Evolutionary conservation across 2,329 filamentous ascomycete genomes (phyloP), one percentile per base, ranked within the genome.

Genomic region (Verticillium klebahnii): DNA sequence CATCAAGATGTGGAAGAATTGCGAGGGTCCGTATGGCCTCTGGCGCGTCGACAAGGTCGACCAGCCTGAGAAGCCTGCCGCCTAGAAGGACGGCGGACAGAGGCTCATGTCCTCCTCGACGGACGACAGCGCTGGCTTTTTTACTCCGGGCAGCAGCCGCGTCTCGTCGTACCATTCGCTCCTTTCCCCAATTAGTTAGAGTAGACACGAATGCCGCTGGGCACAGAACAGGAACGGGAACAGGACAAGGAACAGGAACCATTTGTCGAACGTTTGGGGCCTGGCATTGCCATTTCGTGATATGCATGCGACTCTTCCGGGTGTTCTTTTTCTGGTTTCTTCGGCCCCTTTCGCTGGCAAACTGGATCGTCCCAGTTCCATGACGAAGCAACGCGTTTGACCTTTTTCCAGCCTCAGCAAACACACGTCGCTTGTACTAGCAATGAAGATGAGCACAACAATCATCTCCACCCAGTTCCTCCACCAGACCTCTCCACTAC

Each of bases 1-100:
- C 0, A 96, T 99, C 75, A 99, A 99, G 78, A 82, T 99, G 80
- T 89, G 86, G 86, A 89, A 89, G 77, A 89, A 89, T 66, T 89
- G 86, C 63, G 84, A 87, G 6, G 86, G 86, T 0, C 83, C 81
- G 62, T 89, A 88, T 62, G 86, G 86, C 2, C 79, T 89, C 40
- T 89, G 86, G 86, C 80, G 82, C 45, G 83, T 83, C 58, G 80
- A 59, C 39, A 59, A 54, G 31, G 45, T 50, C 45, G 45, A 50
- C 19, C 45, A 50, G 45, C 45, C 45, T 50, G 45, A 50, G 45
- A 50, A 50, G 45, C 45, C 45, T 14, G 45, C 45, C n/a, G 45
- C 45, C 12, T 50, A 50, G 45, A 50, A 23, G 45, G 45, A 50
- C 45, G n/a, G 45, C 11, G 45, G 19, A 23, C 45, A n/a, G 7